These are phyloP conservation scores for Marasmius sp. DNA, from an alignment of 1,284 basidiomycete species.

Conservation along the genomic window DNA sequence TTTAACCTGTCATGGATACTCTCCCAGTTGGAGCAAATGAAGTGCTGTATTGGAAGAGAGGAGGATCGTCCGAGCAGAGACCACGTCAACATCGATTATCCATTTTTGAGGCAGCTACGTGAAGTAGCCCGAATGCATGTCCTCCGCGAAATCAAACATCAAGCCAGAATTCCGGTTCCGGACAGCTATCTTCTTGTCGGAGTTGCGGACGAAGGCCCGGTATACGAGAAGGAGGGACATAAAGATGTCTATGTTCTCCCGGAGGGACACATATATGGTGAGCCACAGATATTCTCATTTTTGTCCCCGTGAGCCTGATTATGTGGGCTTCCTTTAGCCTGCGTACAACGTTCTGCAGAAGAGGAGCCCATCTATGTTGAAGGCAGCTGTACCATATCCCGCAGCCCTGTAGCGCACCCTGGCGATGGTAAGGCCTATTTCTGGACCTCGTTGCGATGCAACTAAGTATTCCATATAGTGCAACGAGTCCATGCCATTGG, in stretches of 20 bases:
- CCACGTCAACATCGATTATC: conserved; percentile 41
- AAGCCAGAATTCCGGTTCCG: conserved; percentile 69
- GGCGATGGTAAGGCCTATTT: conserved; percentile 58
- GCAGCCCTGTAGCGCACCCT: conserved; percentile 69
- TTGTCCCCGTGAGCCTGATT: conserved; percentile 4
- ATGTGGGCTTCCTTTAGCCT: conserved; percentile 38
- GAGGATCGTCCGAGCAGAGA: conserved; percentile 27
- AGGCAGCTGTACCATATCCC: conserved; percentile 59
- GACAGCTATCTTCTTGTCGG: conserved; percentile 70
- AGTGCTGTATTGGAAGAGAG: conserved; percentile 41
- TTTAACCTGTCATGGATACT: conserved; percentile 54
- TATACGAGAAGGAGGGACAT: conserved; percentile 48
- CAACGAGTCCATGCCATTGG: conserved; percentile 73
- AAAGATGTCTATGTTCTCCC: conserved; percentile 53
- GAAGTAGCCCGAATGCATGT: conserved; percentile 59
- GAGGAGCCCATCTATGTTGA: conserved; percentile 48
- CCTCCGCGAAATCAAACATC: conserved; percentile 70
- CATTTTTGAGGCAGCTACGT: conserved; percentile 58
- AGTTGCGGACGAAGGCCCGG: conserved; percentile 75
- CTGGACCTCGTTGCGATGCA: not conserved
- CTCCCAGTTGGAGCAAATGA: conserved; percentile 44
- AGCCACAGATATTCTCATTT: not conserved
- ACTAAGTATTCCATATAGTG: conserved; percentile 36
- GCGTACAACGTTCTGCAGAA: conserved; percentile 50
- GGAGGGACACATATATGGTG: conserved; percentile 64